These are phyloP conservation scores for Hygrophoropsis aurantiaca DNA, from an alignment of 768 basidiomycete genomes.

Conservation along the genomic window DNA sequence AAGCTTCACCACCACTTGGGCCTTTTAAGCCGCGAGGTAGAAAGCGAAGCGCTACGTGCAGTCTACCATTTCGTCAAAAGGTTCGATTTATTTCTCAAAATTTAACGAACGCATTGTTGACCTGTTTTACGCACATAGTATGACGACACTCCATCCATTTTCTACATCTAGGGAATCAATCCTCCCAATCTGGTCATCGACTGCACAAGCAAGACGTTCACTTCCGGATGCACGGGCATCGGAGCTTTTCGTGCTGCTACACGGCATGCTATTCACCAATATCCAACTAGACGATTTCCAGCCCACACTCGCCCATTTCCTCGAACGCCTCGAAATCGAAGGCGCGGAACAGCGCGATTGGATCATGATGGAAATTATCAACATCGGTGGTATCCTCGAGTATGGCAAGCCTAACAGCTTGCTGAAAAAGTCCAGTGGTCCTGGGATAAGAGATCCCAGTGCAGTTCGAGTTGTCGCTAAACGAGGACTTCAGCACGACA, in stretches of 20 bases:
- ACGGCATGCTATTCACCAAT: constrained; percentile 97
- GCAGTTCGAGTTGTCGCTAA: constrained; percentile 53
- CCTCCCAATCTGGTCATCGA: constrained; percentile 81
- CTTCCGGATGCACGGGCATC: constrained; percentile 70
- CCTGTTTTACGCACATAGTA: constrained; percentile 42
- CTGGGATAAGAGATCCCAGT: constrained; percentile 31
- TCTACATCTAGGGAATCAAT: constrained; percentile 86
- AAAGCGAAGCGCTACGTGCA: constrained; percentile 77
- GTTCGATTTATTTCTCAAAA: constrained; percentile 41
- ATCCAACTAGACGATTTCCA: constrained; percentile 92
- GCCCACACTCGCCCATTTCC: constrained; percentile 76
- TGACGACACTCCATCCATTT: constrained; percentile 91
- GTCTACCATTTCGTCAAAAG: constrained; percentile 96
- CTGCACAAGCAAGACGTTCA: constrained; percentile 61
- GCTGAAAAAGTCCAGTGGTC: constrained; percentile 60
- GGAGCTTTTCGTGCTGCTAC: constrained; percentile 88
- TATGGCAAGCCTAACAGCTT: constrained; percentile 79
- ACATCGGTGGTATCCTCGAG: constrained; percentile 80
- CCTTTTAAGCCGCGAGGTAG: constrained; percentile 78
- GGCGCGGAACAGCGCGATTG: constrained; percentile 83
- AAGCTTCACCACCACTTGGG: constrained; percentile 95
- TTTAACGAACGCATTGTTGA: constrained; percentile 1
- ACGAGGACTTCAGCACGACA: constrained; percentile 39
- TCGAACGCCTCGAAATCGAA: constrained; percentile 84
- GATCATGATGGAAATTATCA: constrained; percentile 94